Evolutionary conservation across 257 asterid species (phyloP), one percentile per base, ranked within the genome.

Genomic region (Fraxinus cuspidata): DNA sequence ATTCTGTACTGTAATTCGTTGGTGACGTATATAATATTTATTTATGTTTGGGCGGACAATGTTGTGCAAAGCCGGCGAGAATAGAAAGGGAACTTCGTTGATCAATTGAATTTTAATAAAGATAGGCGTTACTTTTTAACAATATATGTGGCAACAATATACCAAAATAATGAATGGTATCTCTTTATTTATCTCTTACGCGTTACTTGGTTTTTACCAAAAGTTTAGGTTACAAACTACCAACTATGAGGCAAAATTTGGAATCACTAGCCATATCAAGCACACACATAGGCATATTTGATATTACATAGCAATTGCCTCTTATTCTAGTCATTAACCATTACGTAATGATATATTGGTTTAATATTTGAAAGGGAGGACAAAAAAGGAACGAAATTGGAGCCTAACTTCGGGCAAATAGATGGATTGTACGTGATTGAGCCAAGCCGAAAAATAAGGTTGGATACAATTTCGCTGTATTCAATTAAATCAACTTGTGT

Each of bases 41-140:
- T 63, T 11, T 25, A 63, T 63, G 35, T 63, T 25, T 11, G 5
- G 5, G 19, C 3, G 18, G 35, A 63, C 69, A 63, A 63, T 63
- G 7, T 60, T 23, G 66, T 51, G 69, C 38, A 27, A 27, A 72
- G 81, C 80, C 79, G 84, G 85, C 84, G 69, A 66, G 81, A 80
- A 81, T 77, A 68, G 77, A 78, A 80, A 63, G 40, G 76, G 75
- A 63, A 74, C 69, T 79, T 78, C 79, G 75, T 49, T 58, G 75
- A 72, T 42, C 53, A 78, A 80, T 2, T 37, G 63, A 8, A 19
- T 44, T 44, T 7, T 66, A 71, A 35, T 58, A 58, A 75, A 65
- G 72, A 32, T 29, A 23, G 84, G 84, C 85, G 85, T 81, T 79
- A 79, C 53, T 0, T 42, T 10, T 38, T 38, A 38, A 32, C 87